These are phyloP conservation scores for Nelumbo lutea DNA, from an alignment of 164 flowering plant species.

Conservation along the genomic window DNA sequence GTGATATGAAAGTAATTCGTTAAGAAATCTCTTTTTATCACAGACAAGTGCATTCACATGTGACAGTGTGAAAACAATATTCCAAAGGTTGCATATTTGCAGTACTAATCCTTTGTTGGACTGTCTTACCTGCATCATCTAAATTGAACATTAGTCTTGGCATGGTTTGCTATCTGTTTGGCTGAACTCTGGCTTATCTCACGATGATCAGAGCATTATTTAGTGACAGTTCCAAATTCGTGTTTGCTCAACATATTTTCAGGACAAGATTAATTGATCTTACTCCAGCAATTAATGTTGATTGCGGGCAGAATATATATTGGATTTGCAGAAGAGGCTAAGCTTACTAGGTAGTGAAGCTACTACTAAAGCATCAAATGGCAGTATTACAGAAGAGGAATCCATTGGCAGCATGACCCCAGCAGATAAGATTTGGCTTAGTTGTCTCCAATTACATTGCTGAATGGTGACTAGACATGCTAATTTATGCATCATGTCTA, in stretches of 20 bases:
- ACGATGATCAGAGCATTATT: not conserved
- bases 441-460: not conserved
- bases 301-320: slow-evolving; percentile 76
- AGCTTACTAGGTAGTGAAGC: slow-evolving; percentile 59
- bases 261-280: not conserved
- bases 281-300: not conserved
- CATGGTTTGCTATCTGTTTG: not conserved
- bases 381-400: slow-evolving; percentile 39
- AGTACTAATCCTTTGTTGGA: no score
- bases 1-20: no score
- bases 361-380: slow-evolving; percentile 42
- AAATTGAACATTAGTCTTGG: not conserved
- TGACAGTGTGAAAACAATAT: no score
- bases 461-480: not conserved
- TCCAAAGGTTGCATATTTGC: no score
- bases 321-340: slow-evolving; percentile 94
- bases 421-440: slow-evolving; percentile 60
- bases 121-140: no score
- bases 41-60: no score
- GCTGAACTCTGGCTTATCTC: not conserved
- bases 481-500: not conserved
- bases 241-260: not conserved
- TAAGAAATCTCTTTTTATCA: no score
- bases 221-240: not conserved
- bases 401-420: slow-evolving; percentile 53